These are phyloP conservation scores for Trichophyton simii DNA, from an alignment of 2,329 filamentous ascomycete genomes.

Conservation along the genomic window DNA sequence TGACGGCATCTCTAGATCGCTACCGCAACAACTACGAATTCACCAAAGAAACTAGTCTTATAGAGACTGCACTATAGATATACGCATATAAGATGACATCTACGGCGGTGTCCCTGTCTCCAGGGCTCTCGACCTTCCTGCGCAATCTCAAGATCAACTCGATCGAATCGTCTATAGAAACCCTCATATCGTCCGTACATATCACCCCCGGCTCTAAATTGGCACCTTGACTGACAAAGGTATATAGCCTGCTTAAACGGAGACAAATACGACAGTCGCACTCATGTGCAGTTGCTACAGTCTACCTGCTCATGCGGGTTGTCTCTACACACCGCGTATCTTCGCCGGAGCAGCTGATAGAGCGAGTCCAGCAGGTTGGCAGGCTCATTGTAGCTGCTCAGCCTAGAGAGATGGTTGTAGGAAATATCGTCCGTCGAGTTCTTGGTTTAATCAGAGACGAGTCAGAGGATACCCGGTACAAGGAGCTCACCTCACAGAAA, in stretches of 20 bases:
- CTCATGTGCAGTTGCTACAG: slow-evolving; percentile 80
- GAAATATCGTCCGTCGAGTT: slow-evolving; percentile 85
- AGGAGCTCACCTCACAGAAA: slow-evolving; percentile 37
- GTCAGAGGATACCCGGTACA: slow-evolving; percentile 65
- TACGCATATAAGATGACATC: neutral
- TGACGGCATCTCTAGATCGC: neutral
- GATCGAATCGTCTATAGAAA: slow-evolving; percentile 11
- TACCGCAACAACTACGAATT: neutral
- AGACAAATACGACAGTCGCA: slow-evolving; percentile 80
- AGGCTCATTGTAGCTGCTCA: slow-evolving; percentile 68
- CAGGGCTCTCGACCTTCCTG: slow-evolving; percentile 10
- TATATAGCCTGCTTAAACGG: slow-evolving; percentile 65
- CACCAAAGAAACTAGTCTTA: too few relatives aligned
- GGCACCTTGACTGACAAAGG: neutral
- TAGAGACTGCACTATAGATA: neutral
- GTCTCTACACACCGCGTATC: slow-evolving; percentile 69
- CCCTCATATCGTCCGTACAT: slow-evolving; percentile 10
- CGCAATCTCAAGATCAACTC: slow-evolving; percentile 9
- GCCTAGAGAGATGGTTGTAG: slow-evolving; percentile 80
- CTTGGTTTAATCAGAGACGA: slow-evolving; percentile 86
- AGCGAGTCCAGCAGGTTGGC: slow-evolving; percentile 67
- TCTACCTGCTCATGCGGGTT: slow-evolving; percentile 74
- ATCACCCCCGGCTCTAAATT: neutral
- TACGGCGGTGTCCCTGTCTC: slow-evolving; percentile 2
- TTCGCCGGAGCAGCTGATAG: slow-evolving; percentile 65